Conservation (phyloP, 2,329 filamentous ascomycete genomes). For the Cladosporium phlei region DNA sequence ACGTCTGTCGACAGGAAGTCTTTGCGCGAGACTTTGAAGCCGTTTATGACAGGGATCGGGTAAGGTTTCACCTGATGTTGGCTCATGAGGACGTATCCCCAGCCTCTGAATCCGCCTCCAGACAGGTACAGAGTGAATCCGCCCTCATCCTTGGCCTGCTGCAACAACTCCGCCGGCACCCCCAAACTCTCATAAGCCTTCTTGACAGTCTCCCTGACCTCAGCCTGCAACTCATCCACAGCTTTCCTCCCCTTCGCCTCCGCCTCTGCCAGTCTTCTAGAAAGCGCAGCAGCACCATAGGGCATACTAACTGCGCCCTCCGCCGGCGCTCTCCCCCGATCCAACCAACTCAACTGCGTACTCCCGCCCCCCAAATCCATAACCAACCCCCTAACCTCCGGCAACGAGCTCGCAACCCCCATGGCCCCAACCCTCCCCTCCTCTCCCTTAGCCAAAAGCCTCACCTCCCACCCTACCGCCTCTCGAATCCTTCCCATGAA, state of each 20-base stretch:
- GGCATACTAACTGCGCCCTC: slow-evolving; percentile 61
- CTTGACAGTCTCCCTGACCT: slow-evolving; percentile 50
- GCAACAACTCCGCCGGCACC: slow-evolving; percentile 50
- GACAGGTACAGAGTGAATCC: slow-evolving; percentile 75
- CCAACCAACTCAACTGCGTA: slow-evolving; percentile 65
- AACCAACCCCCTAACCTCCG: slow-evolving; percentile 67
- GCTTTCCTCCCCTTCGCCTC: slow-evolving; percentile 31
- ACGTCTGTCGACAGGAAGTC: slow-evolving; percentile 56
- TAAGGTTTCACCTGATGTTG: slow-evolving; percentile 69
- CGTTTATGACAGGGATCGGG: slow-evolving; percentile 76
- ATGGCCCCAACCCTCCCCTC: slow-evolving; percentile 80
- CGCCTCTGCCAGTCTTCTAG: slow-evolving; percentile 48
- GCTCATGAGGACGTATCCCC: slow-evolving; percentile 84
- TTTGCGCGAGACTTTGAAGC: slow-evolving; percentile 61
- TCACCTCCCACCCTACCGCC: slow-evolving; percentile 63
- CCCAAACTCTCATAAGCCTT: slow-evolving; percentile 39
- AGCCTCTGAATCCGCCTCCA: slow-evolving; percentile 84
- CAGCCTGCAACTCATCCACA: slow-evolving; percentile 40
- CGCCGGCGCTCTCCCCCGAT: slow-evolving; percentile 43
- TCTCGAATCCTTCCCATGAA: slow-evolving; percentile 63
- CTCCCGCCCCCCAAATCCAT: slow-evolving; percentile 81
- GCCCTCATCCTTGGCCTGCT: slow-evolving; percentile 40
- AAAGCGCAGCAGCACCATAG: slow-evolving; percentile 65
- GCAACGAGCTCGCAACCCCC: slow-evolving; percentile 73
- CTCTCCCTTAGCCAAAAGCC: slow-evolving; percentile 69